Evolutionary conservation across 1,139 yeast species (phyloP), one percentile per base, ranked within the genome.

Genomic region (Debaryomyces robertsiae): DNA sequence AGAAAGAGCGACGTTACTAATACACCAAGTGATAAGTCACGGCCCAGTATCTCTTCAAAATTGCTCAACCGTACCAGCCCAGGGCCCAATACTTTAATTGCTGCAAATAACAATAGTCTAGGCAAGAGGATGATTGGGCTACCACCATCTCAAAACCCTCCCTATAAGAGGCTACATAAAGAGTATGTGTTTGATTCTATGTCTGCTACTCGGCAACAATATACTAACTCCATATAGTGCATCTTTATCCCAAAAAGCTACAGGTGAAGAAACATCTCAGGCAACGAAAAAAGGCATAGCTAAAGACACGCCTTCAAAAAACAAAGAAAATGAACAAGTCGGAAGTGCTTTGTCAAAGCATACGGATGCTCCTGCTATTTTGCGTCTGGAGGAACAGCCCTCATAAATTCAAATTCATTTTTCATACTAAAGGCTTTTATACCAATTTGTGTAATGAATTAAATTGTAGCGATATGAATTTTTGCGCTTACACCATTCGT

Each of bases 1-100:
- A 78, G 75, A 44, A 61, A 81, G 44, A 42, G 73, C 1, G 71
- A 66, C 13, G 30, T 47, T 9, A 25, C 24, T 13, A 37, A 27
- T 11, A 14, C 23, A 7, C n/a, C 14, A 9, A 17, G 16, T 28
- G 36, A 30, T 10, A 27, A 27, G 14, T 9, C 19, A 15, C 13
- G 23, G 18, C 9, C 13, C 16, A 27, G 11, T 25, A 27, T 27
- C 30, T 7, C 30, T 9, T 6, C 38, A 17, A 32, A 27, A 17
- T 14, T 16, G 18, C 1, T 22, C 9, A 32, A 14, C 6, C 31
- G 39, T 18, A 14, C 33, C 7, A 33, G 33, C 11, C 34, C 48
- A 2, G 48, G 46, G 10, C 49, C 50, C 22, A 46, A 41, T 27
- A 37, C 46, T 3, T 40, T 41, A 9, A 39, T 32, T 15, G 18